Evolutionary conservation across 768 basidiomycete genomes (phyloP), one percentile per base, ranked within the genome.

Genomic region (Serendipita sp.): DNA sequence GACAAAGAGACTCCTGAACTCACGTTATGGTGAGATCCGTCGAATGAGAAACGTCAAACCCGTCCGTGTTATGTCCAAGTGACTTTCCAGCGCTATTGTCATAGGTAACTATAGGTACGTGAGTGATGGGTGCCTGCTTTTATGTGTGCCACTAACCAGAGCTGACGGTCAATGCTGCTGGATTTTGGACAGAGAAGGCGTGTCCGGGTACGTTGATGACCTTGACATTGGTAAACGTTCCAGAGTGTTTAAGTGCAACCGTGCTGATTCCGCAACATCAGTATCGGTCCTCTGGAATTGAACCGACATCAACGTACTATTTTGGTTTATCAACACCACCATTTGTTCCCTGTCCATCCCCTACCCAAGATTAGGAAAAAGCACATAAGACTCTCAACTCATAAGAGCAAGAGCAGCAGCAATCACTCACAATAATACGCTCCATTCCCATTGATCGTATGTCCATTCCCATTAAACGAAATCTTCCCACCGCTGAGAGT

Each of bases 31-130:
- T 66, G 8, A 70, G 60, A 47, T 68, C 54, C 3, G 69, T 68
- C 16, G 69, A 68, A 46, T 56, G 60, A 44, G 47, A 60, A 8
- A 60, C 66, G 63, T 72, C 72, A 62, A 72, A 72, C 8, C 68
- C 71, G 63, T 73, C 72, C 1, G 71, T 71, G 65, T 70, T 71
- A 60, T 71, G 68, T 0, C 66, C 66, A 35, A 65, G 35, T 11
- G 23, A 83, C 69, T 83, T 83, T 18, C 82, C 67, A 23, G 65
- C 63, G 8, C 81, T 79, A 3, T 73, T 72, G 68, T 83, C 84
- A n/a, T 78, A 74, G 0, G 78, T 72, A 68, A 85, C 85, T 0
- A 83, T 75, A 8, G 69, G 48, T 7, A 2, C 4, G 16, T 51
- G 7, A 51, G 16, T 51, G 8, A 7, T 16, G 1, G 5, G 1